Evolutionary conservation across 2,329 filamentous ascomycete species (phyloP), one percentile per base, ranked within the genome.

Genomic region (Colletotrichum salicis): DNA sequence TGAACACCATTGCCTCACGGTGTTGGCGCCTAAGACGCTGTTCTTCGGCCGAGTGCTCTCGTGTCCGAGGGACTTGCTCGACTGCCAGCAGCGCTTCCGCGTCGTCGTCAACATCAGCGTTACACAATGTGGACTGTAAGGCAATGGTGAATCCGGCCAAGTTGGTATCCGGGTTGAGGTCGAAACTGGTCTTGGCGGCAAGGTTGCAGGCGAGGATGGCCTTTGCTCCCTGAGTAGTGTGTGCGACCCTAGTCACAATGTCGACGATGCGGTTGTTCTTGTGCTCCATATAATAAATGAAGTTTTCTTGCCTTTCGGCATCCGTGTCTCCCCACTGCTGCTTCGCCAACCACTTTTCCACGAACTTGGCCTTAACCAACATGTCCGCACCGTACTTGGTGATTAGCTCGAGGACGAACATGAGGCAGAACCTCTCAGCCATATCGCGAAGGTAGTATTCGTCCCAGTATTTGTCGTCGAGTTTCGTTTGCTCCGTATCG

Each of bases 1-100:
- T 96, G 68, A 97, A 85, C 24, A 98, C 95, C 89, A 98, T 95
- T 5, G 94, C 95, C 83, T 97, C 94, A 75, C 95, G 88, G 78
- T 96, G 89, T 61, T 94, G 88, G 74, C 95, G 88, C 71, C 94
- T 86, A 72, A 95, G 85, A 64, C 92, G 89, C 77, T 93, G 91
- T 79, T 96, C 93, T 78, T 91, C 91, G 7, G 82, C 85, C 71
- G 85, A 90, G 78, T 90, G 88, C 69, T 89, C 88, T 71, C 85
- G 76, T 2, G 80, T 78, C 45, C 82, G 76, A 12, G 82, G 80
- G 57, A 82, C 77, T 64, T 79, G 75, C 70, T 80, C 79, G 64
- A 77, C 74, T 52, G 76, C 77, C 67, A 55, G 73, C 4, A 67
- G 51, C 12, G 57, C 64, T 48, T 78, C 79, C 12, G 57, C 60